Percentiles rank a stretch among this genome's conserved stretches.
Evolutionary conservation across 345 rosid species (phyloP).

Genomic region (Mallotus nudiflorus): DNA sequence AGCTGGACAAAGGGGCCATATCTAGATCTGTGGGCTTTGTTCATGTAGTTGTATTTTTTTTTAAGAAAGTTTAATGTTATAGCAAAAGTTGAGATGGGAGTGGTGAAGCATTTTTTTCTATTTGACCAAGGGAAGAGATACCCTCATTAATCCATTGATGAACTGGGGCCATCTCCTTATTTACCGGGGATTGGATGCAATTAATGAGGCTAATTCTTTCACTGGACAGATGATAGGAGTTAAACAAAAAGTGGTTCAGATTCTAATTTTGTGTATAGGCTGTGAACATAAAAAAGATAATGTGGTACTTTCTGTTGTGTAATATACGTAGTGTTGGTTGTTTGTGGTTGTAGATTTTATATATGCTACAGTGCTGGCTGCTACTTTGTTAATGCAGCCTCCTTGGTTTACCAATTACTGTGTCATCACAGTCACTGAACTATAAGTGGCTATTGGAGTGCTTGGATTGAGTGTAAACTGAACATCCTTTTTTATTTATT

Average conservation of each 20-base stretch:
- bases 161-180: not conserved
- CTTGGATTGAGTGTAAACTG: too few species aligned
- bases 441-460: too few species aligned
- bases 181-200: not conserved
- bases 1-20: constrained; percentile 12
- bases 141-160: constrained; percentile 8
- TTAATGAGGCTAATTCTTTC: constrained; percentile 12
- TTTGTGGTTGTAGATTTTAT: not conserved
- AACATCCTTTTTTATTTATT: too few species aligned
- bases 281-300: constrained; percentile 28
- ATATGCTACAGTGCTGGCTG: not conserved
- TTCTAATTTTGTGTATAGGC: constrained; percentile 27
- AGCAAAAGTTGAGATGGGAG: constrained; percentile 17
- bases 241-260: not conserved
- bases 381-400: not conserved
- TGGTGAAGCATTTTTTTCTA: constrained; percentile 29
- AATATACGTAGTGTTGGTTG: not conserved
- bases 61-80: constrained; percentile 5
- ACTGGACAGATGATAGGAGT: constrained; percentile 6
- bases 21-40: constrained; percentile 18
- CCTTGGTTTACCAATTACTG: not conserved
- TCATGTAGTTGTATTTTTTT: constrained; percentile 10
- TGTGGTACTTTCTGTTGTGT: not conserved
- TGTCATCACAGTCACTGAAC: too few species aligned
- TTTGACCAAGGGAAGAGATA: constrained; percentile 8